Evolutionary conservation across 2,329 filamentous ascomycete genomes (phyloP).

Genomic region (Thermochaetoides dissita): DNA sequence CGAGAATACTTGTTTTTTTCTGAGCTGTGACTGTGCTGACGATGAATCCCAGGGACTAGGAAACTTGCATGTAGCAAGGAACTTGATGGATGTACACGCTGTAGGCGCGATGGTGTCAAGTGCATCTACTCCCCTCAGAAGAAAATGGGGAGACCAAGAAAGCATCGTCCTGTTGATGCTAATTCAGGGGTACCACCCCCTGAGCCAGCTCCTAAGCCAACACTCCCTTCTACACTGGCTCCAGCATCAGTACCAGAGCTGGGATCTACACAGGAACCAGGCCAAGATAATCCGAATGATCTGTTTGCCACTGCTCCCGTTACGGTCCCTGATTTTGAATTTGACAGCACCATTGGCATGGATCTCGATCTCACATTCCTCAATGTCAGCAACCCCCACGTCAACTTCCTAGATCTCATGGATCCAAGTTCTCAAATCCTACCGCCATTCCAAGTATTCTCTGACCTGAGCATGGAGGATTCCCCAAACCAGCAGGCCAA

Average conservation of each 20-base stretch:
- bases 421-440: constrained; percentile 15
- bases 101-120: constrained; percentile 38
- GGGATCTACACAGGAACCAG: constrained; percentile 1
- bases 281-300: neutral
- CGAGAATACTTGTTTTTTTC: neutral
- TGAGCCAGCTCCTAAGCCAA: no score
- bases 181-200: no score
- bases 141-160: constrained; percentile 51
- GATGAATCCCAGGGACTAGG: constrained; percentile 33
- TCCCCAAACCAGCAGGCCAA: constrained; percentile 3
- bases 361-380: constrained; percentile 25
- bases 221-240: constrained; percentile 2
- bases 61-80: constrained; percentile 55
- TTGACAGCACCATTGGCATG: constrained; percentile 14
- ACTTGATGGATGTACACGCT: constrained; percentile 43
- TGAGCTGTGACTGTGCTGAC: constrained; percentile 3
- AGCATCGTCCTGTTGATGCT: constrained; percentile 30
- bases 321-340: constrained; percentile 10
- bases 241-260: constrained; percentile 1
- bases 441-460: neutral
- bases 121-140: constrained; percentile 54
- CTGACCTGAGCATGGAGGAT: neutral
- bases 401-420: constrained; percentile 26
- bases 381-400: constrained; percentile 16
- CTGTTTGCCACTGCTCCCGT: constrained; percentile 1